Conservation (phyloP, 129 eudicot species). For the Erigeron canadensis region DNA sequence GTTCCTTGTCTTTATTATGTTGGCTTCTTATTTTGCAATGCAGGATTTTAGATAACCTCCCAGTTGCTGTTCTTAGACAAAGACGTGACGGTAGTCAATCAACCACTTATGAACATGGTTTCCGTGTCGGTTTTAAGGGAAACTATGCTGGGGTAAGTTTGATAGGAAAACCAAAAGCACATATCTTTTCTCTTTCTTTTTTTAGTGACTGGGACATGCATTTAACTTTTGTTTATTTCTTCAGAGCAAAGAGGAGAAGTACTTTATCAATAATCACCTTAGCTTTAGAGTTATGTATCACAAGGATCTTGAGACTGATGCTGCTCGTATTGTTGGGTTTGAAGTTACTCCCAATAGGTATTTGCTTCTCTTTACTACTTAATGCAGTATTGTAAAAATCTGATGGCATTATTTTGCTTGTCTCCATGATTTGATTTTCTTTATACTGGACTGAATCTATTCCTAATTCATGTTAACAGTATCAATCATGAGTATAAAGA, state of each 20-base stretch:
- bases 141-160: slow-evolving; percentile 88
- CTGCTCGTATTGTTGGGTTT: slow-evolving; percentile 93
- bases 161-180: not conserved
- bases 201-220: not conserved
- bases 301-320: slow-evolving; percentile 78
- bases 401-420: not conserved
- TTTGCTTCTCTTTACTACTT: not conserved
- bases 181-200: not conserved
- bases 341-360: slow-evolving; percentile 98
- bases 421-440: not conserved
- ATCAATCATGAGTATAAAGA: slow-evolving; percentile 89
- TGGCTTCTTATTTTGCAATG: slow-evolving; percentile 17
- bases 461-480: slow-evolving; percentile 35
- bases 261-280: slow-evolving; percentile 85
- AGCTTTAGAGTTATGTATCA: slow-evolving; percentile 98
- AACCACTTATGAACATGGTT: slow-evolving; percentile 90
- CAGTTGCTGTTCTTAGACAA: slow-evolving; percentile 92
- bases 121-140: slow-evolving; percentile 95
- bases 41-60: slow-evolving; percentile 92
- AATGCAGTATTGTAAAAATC: not conserved
- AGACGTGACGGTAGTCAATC: slow-evolving; percentile 80
- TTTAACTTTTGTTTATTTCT: slow-evolving; percentile 16
- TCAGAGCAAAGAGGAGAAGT: slow-evolving; percentile 92
- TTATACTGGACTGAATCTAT: slow-evolving; percentile 1
- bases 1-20: not conserved